Base-by-base conservation (phyloP, 345 rosid genomes). In the Corymbia maculata region DNA sequence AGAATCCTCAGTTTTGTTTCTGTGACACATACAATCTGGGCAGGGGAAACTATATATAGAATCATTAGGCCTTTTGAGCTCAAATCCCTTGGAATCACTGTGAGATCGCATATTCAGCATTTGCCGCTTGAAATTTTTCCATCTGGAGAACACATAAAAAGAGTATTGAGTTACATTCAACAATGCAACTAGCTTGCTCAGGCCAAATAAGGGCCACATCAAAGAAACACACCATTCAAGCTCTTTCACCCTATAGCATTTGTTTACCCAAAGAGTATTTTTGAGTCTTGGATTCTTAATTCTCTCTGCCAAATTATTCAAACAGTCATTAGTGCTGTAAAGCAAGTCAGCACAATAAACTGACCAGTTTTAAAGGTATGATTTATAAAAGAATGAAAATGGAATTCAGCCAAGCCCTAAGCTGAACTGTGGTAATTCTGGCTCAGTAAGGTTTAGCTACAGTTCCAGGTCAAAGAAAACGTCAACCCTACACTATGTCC, bases 1-100 rank as follows among this genome's bases (percentile, higher is more conserved):
- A 14, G 95, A 90, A 85, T 90, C 92, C 86, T 90, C 90, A 28
- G 98, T 91, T 90, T 91, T 95, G 96, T 94, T 98, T 85, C 87
- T 80, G 52, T 91, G 99, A 90, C 98, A 95, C 99, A 98, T 96
- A 92, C 99, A 98, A 90, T 98, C 98, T 19, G 99, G 99, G 92
- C 99, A 98, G 26, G 99, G 99, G 89, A 94, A 97, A 66, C 97
- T 94, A 89, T 95, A 98, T 57, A 96, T 92, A 1, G 99, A 98
- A 88, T 98, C 99, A 79, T 91, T 95, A 24, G 98, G 97, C 90
- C 98, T 92, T 92, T 96, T 98, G 59, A 98, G 92, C 92, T 96
- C 99, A 91, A 95, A 93, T 57, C 99, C 99, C 90, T 98, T 97
- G 36, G 96, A 94, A 93, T 97, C 98, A 89, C 99, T 95, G 89